Base-by-base conservation (phyloP, 116 monocot species). In the Iris pallida region DNA sequence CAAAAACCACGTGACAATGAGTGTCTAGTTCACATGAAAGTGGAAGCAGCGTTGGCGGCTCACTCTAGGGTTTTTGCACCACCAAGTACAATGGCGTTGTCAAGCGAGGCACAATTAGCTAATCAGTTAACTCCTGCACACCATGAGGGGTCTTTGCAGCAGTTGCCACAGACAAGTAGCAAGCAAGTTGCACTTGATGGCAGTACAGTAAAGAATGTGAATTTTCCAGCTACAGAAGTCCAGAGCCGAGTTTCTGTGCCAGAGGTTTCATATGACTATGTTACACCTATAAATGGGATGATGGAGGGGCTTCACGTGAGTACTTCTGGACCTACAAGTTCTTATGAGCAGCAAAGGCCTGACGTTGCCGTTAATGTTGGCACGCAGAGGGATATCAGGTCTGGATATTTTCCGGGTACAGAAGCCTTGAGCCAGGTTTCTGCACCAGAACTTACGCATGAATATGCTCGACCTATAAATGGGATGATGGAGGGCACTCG, bases 1-100 rank as follows among this genome's bases (percentile, higher is more conserved):
- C 75, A 65, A 55, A 75, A 71, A 44, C 71, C 44, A 4, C 17
- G 73, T 46, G 59, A 42, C 48, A 68, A 46, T 72, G 78, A 55
- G 10, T 75, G 56, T 16, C 65, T 61, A 8, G 45, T 47, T 73
- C 7, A 48, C 40, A 68, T 70, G 20, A 58, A 57, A 19, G 44
- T 19, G 30, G 30, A 30, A 30, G 30, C 30, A 30, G 30, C 30
- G 30, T 30, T 30, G 30, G 30, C 2, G 30, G 30, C 30, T 30
- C 30, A 30, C 30, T 30, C 30, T 30, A 30, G 30, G 30, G 30
- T 30, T 30, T 30, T 30, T 30, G 30, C 30, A 30, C 30, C 30
- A 30, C 30, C 30, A 30, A 30, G 30, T 30, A 30, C 30, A 30
- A 30, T 30, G 30, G 30, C 30, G 30, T 30, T 30, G 30, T 30